Base-by-base conservation (phyloP, 768 basidiomycete genomes). In the Baorangia bicolor region DNA sequence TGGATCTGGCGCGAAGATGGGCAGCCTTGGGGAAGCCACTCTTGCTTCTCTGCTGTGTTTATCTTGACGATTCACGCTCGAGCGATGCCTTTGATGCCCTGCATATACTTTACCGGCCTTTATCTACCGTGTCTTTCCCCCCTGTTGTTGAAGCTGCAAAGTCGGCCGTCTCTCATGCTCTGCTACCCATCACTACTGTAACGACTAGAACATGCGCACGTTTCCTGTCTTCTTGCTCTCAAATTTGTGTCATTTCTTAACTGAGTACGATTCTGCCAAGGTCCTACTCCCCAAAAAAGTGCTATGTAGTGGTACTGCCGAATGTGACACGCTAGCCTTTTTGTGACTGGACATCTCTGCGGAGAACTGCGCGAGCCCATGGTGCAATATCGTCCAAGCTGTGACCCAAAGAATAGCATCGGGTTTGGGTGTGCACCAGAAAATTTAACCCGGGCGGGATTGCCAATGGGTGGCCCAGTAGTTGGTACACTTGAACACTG, bases 181-280 rank as follows among this genome's bases (percentile, higher is more conserved):
- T 66, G 51, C 53, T 27, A 37, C 54, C 67, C 56, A 50, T 60
- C 62, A 65, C 20, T 49, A 30, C 70, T 84, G 85, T 86, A 87
- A 86, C 80, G 81, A 85, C 81, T 86, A 87, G 84, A 87, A 60
- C 78, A 86, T 83, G 80, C 81, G 72, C 72, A 70, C 73, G 67
- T 73, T 67, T 68, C 64, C 71, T 51, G 68, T 56, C 53, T 61
- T 73, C 65, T 69, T 65, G 62, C 65, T 69, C 73, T 68, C 70
- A 62, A 69, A 64, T 68, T 63, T 53, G 70, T 67, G 70, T 68
- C 57, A 44, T 56, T 64, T 62, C 62, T 65, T 56, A 65, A 61
- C 69, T 50, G 62, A 68, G 66, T 71, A 67, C 60, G 57, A 65
- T 64, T 59, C 57, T 70, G 64, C 66, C 64, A 66, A 67, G 51